Percentiles rank a stretch among this genome's conserved stretches.
phyloP scores from a whole-genome alignment of 306 rosid species.

The Quercus rubra region DNA sequence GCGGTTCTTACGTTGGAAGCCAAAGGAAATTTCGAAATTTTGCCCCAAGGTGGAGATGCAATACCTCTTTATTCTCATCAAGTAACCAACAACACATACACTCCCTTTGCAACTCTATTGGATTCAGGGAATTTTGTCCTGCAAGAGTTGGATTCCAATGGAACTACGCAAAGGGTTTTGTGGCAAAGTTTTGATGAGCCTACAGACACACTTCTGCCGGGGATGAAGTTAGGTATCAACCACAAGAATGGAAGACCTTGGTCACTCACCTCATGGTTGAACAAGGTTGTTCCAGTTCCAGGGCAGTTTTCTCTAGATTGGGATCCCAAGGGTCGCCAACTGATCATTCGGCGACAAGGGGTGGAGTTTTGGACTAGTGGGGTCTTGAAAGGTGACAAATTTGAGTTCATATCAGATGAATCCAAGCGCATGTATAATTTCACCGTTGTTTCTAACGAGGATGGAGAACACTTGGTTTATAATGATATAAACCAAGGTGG shows the following conservation, averaged over 20 bases:
- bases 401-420: too few species aligned
- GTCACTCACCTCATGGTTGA: not conserved
- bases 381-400: too few species aligned
- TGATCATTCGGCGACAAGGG: not conserved
- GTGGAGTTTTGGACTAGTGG: not conserved
- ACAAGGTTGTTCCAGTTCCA: not conserved
- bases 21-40: not conserved
- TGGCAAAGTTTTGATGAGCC: constrained; percentile 21
- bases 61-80: not conserved
- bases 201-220: not conserved
- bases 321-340: not conserved
- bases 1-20: not conserved
- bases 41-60: not conserved
- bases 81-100: not conserved
- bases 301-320: constrained; percentile 9
- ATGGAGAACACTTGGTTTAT: too few species aligned
- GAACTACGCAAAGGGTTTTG: not conserved
- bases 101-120: not conserved
- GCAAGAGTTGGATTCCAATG: not conserved
- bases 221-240: constrained; percentile 7
- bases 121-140: constrained; percentile 2
- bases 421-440: too few species aligned
- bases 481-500: too few species aligned
- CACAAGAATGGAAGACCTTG: not conserved
- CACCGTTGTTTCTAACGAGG: too few species aligned